Evolutionary conservation across 345 rosid species (phyloP).

Genomic region (Populus deltoides): DNA sequence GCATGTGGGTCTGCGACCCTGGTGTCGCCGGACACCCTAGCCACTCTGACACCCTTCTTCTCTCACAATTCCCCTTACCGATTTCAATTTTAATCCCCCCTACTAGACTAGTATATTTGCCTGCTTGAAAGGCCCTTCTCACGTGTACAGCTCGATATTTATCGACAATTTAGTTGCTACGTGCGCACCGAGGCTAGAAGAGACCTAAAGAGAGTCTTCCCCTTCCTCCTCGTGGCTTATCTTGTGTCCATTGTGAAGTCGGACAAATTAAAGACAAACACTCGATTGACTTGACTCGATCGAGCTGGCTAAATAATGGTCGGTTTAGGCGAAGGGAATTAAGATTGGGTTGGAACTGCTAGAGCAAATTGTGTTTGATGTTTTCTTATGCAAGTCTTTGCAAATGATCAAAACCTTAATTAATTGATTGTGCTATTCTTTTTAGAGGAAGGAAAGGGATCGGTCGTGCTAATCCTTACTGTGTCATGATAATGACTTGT

Average conservation of each 20-base stretch:
- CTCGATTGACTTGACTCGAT: constrained; percentile 10
- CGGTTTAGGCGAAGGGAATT: constrained; percentile 1
- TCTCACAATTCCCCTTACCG: constrained; percentile 5
- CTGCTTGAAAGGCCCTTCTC: constrained; percentile 25
- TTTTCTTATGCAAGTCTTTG: not conserved
- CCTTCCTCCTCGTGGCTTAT: not conserved
- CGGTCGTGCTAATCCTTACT: not conserved
- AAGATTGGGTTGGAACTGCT: constrained; percentile 2
- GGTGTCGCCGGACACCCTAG: constrained; percentile 44
- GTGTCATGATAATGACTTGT: not conserved
- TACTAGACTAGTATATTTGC: not conserved
- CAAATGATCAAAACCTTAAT: no score
- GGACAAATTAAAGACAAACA: not conserved
- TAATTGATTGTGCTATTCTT: not conserved
- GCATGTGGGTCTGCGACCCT: constrained; percentile 43
- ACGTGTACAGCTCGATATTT: constrained; percentile 59
- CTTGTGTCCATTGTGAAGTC: not conserved
- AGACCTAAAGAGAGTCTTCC: not conserved
- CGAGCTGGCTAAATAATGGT: constrained; percentile 4
- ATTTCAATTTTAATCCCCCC: constrained; percentile 10
- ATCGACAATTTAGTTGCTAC: constrained; percentile 22
- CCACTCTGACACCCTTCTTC: constrained; percentile 33
- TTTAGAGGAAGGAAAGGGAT: not conserved
- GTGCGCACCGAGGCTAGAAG: constrained; percentile 20
- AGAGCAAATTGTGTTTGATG: not conserved